These are phyloP conservation scores for Trypanosoma vivax DNA, from an alignment of 208 protist species.

Conservation along the genomic window DNA sequence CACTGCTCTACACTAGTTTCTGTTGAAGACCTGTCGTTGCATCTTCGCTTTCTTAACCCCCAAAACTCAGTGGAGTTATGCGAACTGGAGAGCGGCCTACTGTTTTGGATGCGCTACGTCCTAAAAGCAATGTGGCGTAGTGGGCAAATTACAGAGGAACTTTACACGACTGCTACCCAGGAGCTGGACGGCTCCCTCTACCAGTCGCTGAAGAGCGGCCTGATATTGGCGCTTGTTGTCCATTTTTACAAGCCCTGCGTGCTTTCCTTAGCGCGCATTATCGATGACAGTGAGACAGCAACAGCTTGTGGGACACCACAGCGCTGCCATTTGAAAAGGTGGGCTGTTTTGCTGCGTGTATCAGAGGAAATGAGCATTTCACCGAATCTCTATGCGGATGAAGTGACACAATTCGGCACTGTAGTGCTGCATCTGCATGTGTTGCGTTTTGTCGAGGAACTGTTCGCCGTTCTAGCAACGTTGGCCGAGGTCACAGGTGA, in stretches of 20 bases:
- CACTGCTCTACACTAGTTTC: constrained; percentile 37
- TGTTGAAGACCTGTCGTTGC: constrained; percentile 27
- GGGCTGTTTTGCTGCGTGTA: constrained; percentile 21
- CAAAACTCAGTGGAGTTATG: constrained; percentile 1
- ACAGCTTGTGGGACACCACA: not conserved
- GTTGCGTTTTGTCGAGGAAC: constrained; percentile 52
- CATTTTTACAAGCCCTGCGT: constrained; percentile 54
- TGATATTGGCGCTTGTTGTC: constrained; percentile 34
- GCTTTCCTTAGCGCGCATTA: constrained; percentile 21
- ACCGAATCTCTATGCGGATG: constrained; percentile 36
- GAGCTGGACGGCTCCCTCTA: constrained; percentile 18
- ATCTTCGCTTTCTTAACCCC: constrained; percentile 24
- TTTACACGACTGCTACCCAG: constrained; percentile 1
- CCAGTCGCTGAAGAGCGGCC: constrained; percentile 19
- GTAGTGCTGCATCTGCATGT: constrained; percentile 62
- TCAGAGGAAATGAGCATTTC: constrained; percentile 37
- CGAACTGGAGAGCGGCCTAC: constrained; percentile 21
- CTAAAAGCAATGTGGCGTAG: constrained; percentile 12
- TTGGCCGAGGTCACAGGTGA: constrained; percentile 41
- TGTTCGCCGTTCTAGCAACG: constrained; percentile 64
- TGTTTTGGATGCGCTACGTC: constrained; percentile 28
- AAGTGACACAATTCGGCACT: constrained; percentile 35
- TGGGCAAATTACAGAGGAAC: not conserved
- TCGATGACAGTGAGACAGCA: not conserved
- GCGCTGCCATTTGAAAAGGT: constrained; percentile 4